phyloP scores from a whole-genome alignment of 2,329 filamentous ascomycete genomes.

The Lithohypha guttulata region DNA sequence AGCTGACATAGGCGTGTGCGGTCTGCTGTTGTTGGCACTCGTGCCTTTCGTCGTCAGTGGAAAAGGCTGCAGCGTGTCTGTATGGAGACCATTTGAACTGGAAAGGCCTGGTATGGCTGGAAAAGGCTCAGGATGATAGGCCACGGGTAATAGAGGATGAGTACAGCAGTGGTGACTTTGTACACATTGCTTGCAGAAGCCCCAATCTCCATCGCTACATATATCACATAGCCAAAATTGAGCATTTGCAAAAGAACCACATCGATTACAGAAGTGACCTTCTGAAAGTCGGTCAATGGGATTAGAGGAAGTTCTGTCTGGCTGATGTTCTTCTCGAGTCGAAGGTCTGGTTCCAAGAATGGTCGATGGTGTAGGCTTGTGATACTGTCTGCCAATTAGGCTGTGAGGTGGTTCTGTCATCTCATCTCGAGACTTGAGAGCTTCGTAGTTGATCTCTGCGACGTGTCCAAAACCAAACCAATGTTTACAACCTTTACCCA shows the following conservation, averaged over 20 bases:
- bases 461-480: conserved; percentile 81
- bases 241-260: conserved; percentile 61
- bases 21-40: conserved; percentile 2
- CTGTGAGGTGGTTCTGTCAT: conserved; percentile 43
- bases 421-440: conserved; percentile 33
- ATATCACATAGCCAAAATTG: conserved; percentile 82
- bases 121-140: conserved; percentile 34
- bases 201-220: conserved; percentile 92
- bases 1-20: conserved; percentile 4
- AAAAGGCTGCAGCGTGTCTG: background rate
- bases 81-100: background rate
- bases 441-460: conserved; percentile 58
- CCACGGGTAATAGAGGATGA: conserved; percentile 67
- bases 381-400: conserved; percentile 38
- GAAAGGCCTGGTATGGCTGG: background rate
- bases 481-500: conserved; percentile 64
- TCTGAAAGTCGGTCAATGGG: conserved; percentile 58
- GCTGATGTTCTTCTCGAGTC: background rate
- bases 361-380: conserved; percentile 17
- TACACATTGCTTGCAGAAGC: conserved; percentile 80
- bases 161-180: conserved; percentile 72
- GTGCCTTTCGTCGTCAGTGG: background rate
- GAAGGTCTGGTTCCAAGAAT: conserved; percentile 4
- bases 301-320: conserved; percentile 30
- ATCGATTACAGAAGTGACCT: conserved; percentile 76